phyloP scores from a whole-genome alignment of 1,139 yeast species.

The Debaryomyces fabryi region DNA sequence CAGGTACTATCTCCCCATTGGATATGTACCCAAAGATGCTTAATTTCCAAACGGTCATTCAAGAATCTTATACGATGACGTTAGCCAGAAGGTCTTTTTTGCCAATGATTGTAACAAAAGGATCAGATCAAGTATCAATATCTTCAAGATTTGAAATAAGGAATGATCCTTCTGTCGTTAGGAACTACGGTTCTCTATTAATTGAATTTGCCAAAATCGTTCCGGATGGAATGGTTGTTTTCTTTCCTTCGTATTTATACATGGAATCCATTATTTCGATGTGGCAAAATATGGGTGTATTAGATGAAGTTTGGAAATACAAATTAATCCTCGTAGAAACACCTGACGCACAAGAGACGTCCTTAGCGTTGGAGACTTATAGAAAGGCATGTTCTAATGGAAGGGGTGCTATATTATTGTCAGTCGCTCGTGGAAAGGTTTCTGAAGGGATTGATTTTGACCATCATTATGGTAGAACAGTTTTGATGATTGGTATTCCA shows the following conservation, averaged over 20 bases:
- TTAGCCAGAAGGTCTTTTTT: constrained; percentile 88
- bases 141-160: constrained; percentile 95
- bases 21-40: constrained; percentile 99
- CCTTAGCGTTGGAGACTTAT: constrained; percentile 91
- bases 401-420: constrained; percentile 91
- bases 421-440: constrained; percentile 98
- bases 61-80: constrained; percentile 95
- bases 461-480: constrained; percentile 97
- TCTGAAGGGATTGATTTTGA: constrained; percentile 99
- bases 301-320: constrained; percentile 98
- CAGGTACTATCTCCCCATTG: constrained; percentile 96
- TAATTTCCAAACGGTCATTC: constrained; percentile 90
- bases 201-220: constrained; percentile 93
- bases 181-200: constrained; percentile 91
- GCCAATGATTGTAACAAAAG: constrained; percentile 95
- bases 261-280: constrained; percentile 97
- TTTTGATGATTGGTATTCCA: constrained; percentile 97
- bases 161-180: constrained; percentile 95
- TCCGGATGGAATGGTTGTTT: constrained; percentile 97
- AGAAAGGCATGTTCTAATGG: constrained; percentile 97
- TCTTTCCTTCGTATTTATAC: constrained; percentile 93
- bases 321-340: constrained; percentile 95
- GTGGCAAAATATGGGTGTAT: constrained; percentile 98
- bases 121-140: constrained; percentile 96
- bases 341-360: constrained; percentile 98